A percentile compares a stretch with the other conserved stretches of the same genome.
Evolutionary conservation across 2,329 filamentous ascomycete genomes (phyloP).

Genomic region (Cordyceps tenuipes): DNA sequence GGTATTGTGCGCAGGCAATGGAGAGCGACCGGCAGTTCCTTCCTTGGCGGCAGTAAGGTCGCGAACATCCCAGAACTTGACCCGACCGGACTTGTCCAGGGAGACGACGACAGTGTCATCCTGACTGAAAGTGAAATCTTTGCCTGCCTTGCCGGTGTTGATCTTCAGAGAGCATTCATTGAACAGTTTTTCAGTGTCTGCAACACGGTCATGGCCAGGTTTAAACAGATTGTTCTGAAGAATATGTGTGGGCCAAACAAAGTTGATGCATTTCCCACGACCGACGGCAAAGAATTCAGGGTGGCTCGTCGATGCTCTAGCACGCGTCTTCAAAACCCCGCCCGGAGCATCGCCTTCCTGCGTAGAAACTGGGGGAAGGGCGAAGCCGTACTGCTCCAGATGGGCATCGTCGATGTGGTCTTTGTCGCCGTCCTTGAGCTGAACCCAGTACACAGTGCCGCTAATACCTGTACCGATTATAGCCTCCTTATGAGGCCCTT

Average conservation of each 20-base stretch:
- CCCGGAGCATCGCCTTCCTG: constrained; percentile 87
- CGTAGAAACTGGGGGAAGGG: constrained; percentile 76
- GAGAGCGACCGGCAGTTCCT: constrained; percentile 40
- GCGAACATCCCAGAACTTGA: constrained; percentile 98
- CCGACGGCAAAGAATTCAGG: constrained; percentile 93
- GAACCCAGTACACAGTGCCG: constrained; percentile 93
- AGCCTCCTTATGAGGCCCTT: constrained; percentile 59
- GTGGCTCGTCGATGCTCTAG: constrained; percentile 79
- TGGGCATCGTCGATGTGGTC: constrained; percentile 72
- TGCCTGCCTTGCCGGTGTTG: constrained; percentile 93
- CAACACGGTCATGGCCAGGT: constrained; percentile 55
- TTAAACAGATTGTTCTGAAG: constrained; percentile 56
- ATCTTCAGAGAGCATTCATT: constrained; percentile 86
- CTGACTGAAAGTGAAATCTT: constrained; percentile 96
- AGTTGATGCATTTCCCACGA: constrained; percentile 90
- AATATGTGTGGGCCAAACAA: constrained; percentile 64
- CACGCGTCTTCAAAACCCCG: constrained; percentile 90
- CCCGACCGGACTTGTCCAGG: constrained; percentile 88
- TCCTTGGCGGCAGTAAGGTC: constrained; percentile 55
- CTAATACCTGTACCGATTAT: constrained; percentile 91
- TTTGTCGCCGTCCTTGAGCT: constrained; percentile 66
- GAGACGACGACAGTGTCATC: constrained; percentile 93
- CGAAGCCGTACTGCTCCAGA: constrained; percentile 77
- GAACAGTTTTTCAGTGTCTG: constrained; percentile 82
- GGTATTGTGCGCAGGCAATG: constrained; percentile 46